phyloP scores from a whole-genome alignment of 805 yeast species.

The Starmerella geochares region DNA sequence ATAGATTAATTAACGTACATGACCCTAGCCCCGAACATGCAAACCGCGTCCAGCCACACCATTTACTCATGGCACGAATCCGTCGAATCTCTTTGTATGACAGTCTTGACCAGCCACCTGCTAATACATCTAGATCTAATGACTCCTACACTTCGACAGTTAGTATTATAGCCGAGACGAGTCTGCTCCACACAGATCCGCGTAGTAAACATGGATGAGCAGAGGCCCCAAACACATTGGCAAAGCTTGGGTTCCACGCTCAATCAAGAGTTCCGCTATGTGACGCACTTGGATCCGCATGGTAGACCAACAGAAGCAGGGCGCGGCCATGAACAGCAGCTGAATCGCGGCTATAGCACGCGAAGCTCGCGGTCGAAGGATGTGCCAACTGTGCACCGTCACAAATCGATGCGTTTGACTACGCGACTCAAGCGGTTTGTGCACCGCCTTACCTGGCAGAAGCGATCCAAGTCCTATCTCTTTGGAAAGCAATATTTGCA shows the following conservation, averaged over 20 bases:
- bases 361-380: background rate
- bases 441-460: constrained; percentile 13
- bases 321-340: background rate
- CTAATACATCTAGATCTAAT: background rate
- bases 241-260: constrained; percentile 18
- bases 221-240: constrained; percentile 8
- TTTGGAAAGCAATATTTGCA: constrained; percentile 17
- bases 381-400: constrained; percentile 12
- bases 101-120: background rate
- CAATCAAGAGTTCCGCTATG: constrained; percentile 7
- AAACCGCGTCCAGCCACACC: background rate
- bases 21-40: background rate
- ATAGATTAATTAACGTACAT: constrained; percentile 1
- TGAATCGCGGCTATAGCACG: constrained; percentile 1
- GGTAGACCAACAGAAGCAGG: background rate
- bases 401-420: constrained; percentile 15
- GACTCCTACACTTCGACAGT: too few relatives aligned
- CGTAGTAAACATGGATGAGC: background rate
- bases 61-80: background rate
- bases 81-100: background rate
- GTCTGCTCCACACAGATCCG: too few relatives aligned
- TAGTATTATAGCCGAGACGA: too few relatives aligned
- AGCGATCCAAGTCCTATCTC: constrained; percentile 10
- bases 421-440: constrained; percentile 13
- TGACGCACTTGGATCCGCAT: constrained; percentile 13